Percentiles rank a stretch among this genome's conserved stretches.
Evolutionary conservation across 2,329 filamentous ascomycete genomes (phyloP).

Genomic region (Ceratocystis destructans): DNA sequence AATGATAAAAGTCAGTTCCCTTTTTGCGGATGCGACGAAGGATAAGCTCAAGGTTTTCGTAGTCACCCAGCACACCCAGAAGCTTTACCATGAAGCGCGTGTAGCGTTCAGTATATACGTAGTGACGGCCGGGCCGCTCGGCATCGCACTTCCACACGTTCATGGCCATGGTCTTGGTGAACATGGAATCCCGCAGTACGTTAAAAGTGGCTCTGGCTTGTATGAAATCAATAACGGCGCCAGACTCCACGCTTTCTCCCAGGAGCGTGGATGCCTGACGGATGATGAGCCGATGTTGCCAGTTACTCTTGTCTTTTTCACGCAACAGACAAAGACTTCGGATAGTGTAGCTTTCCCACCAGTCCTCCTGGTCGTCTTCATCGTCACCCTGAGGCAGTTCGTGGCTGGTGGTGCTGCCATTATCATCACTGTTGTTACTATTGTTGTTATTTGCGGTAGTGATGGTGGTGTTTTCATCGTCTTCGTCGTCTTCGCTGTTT

Average conservation of each 20-base stretch:
- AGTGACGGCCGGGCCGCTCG: slow-evolving; percentile 70
- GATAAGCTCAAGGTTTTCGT: slow-evolving; percentile 61
- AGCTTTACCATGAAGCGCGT: slow-evolving; percentile 67
- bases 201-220: slow-evolving; percentile 68
- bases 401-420: slow-evolving; percentile 7
- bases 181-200: slow-evolving; percentile 58
- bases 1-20: slow-evolving; percentile 58
- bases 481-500: slow-evolving; percentile 27
- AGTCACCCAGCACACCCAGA: slow-evolving; percentile 60
- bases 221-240: slow-evolving; percentile 29
- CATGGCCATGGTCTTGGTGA: slow-evolving; percentile 88
- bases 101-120: slow-evolving; percentile 82
- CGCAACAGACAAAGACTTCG: slow-evolving; percentile 38
- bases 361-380: slow-evolving; percentile 46
- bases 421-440: slow-evolving; percentile 24
- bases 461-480: slow-evolving; percentile 25
- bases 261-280: slow-evolving; percentile 50
- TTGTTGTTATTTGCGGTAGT: too few species aligned
- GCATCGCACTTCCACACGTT: slow-evolving; percentile 92
- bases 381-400: slow-evolving; percentile 13
- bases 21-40: slow-evolving; percentile 70
- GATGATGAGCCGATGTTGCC: slow-evolving; percentile 85
- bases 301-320: slow-evolving; percentile 78
- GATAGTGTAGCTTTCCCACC: slow-evolving; percentile 42
- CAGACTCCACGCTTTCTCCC: slow-evolving; percentile 32